Percentiles rank a stretch among this genome's conserved stretches.
phyloP scores from a whole-genome alignment of 2,329 filamentous ascomycete genomes.

The Colletotrichum tamarilloi region DNA sequence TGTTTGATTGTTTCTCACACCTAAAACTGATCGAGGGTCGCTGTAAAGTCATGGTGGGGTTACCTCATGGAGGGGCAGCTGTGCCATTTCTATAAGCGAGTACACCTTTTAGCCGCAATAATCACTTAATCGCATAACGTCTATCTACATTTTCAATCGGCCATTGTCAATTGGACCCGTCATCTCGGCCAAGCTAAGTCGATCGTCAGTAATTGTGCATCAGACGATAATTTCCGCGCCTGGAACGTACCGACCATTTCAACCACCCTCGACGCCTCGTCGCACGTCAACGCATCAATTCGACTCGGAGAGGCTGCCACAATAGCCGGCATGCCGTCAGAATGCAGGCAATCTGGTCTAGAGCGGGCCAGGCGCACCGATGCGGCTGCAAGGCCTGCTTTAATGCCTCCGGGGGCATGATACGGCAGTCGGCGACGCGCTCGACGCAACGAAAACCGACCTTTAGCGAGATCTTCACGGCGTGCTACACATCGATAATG shows the following conservation, averaged over 20 bases:
- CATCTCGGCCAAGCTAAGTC: constrained; percentile 6
- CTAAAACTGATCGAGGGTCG: not conserved
- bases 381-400: constrained; percentile 74
- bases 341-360: constrained; percentile 78
- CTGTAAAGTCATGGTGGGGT: constrained; percentile 28
- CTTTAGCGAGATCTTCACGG: constrained; percentile 68
- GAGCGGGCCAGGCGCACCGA: constrained; percentile 71
- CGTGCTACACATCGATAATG: constrained; percentile 75
- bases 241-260: constrained; percentile 4
- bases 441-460: constrained; percentile 61
- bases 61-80: constrained; percentile 29
- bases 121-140: not conserved
- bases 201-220: constrained; percentile 7
- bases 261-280: not conserved
- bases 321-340: constrained; percentile 48
- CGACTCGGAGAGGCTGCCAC: constrained; percentile 21
- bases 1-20: not conserved
- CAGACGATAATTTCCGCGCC: constrained; percentile 21
- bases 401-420: constrained; percentile 58
- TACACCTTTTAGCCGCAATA: not conserved
- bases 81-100: constrained; percentile 20
- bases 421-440: constrained; percentile 62
- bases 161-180: constrained; percentile 11
- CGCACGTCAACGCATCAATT: constrained; percentile 14
- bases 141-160: not conserved